A percentile compares a stretch with the other conserved stretches of the same genome.
phyloP scores from a whole-genome alignment of 2,329 filamentous ascomycete species.

The Neurospora crassa region DNA sequence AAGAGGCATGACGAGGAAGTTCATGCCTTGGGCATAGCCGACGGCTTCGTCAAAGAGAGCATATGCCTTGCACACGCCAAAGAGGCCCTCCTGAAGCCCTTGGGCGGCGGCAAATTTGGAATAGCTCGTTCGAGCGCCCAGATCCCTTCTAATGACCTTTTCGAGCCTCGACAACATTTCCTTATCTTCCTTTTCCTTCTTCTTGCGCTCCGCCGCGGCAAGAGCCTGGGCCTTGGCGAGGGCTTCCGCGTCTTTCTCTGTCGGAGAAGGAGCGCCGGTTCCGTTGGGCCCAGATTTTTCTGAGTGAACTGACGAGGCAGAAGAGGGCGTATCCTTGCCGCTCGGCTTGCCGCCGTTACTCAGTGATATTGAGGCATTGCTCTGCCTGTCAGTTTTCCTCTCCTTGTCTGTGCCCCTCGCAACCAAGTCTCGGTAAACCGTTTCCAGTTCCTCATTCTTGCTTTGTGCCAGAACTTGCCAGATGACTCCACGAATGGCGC shows the following conservation, averaged over 20 bases:
- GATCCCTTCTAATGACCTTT: slow-evolving; percentile 81
- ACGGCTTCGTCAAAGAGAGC: slow-evolving; percentile 90
- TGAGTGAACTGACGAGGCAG: slow-evolving; percentile 77
- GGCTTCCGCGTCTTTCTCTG: slow-evolving; percentile 55
- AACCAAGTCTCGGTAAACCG: slow-evolving; percentile 74
- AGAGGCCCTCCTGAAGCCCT: slow-evolving; percentile 85
- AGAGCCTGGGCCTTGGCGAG: slow-evolving; percentile 55
- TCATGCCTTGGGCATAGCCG: slow-evolving; percentile 97
- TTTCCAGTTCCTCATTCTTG: slow-evolving; percentile 83
- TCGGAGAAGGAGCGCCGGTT: slow-evolving; percentile 45
- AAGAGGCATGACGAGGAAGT: slow-evolving; percentile 93
- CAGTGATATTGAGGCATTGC: slow-evolving; percentile 27
- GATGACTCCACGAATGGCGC: slow-evolving; percentile 91
- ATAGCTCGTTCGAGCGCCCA: slow-evolving; percentile 89
- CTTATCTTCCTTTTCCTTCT: slow-evolving; percentile 69
- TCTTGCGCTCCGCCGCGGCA: slow-evolving; percentile 58
- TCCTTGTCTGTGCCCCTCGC: slow-evolving; percentile 75
- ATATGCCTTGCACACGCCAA: slow-evolving; percentile 95
- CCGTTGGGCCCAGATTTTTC: slow-evolving; percentile 57
- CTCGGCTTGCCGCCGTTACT: slow-evolving; percentile 46
- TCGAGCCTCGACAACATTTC: slow-evolving; percentile 72
- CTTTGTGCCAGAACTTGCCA: slow-evolving; percentile 97
- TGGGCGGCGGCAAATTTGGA: slow-evolving; percentile 91
- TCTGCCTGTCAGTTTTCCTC: slow-evolving; percentile 42
- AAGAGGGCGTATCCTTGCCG: slow-evolving; percentile 62